A percentile compares a stretch with the other conserved stretches of the same genome.
phyloP scores from a whole-genome alignment of 306 rosid species.

The Prunus mume region DNA sequence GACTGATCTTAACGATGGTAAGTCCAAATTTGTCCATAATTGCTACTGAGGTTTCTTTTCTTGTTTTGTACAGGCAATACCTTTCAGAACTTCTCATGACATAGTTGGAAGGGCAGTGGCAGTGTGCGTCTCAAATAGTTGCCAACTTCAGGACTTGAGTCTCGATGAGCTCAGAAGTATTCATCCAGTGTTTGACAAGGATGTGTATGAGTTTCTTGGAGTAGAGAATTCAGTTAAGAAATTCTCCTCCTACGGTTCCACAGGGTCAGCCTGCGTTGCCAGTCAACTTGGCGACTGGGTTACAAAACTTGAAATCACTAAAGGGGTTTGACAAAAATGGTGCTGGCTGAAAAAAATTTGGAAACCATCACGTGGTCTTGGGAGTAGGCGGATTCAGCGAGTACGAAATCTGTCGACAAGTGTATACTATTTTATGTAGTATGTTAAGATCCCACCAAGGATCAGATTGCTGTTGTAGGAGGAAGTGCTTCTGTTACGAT shows the following conservation, averaged over 20 bases:
- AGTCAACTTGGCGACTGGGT: constrained; percentile 65
- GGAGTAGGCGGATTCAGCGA: neutral
- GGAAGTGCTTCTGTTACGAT: neutral
- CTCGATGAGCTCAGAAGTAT: constrained; percentile 71
- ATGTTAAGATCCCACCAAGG: neutral
- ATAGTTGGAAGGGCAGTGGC: constrained; percentile 85
- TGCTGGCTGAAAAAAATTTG: neutral
- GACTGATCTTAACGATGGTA: too few relatives aligned
- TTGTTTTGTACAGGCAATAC: constrained; percentile 62
- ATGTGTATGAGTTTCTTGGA: constrained; percentile 84
- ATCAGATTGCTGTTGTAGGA: neutral
- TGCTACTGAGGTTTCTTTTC: neutral
- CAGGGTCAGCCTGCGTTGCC: constrained; percentile 86
- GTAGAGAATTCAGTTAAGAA: constrained; percentile 77
- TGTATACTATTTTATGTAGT: neutral
- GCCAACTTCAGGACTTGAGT: constrained; percentile 65
- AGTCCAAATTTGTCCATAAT: neutral
- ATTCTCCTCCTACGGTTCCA: constrained; percentile 85
- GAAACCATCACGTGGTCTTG: neutral
- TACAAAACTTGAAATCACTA: constrained; percentile 45
- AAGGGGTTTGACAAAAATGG: neutral
- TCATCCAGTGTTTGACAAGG: constrained; percentile 57
- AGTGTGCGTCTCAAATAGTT: constrained; percentile 54
- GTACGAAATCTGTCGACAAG: neutral
- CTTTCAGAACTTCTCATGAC: constrained; percentile 95